Evolutionary conservation across 306 rosid species (phyloP).

Genomic region (Casuarina cunninghamiana): DNA sequence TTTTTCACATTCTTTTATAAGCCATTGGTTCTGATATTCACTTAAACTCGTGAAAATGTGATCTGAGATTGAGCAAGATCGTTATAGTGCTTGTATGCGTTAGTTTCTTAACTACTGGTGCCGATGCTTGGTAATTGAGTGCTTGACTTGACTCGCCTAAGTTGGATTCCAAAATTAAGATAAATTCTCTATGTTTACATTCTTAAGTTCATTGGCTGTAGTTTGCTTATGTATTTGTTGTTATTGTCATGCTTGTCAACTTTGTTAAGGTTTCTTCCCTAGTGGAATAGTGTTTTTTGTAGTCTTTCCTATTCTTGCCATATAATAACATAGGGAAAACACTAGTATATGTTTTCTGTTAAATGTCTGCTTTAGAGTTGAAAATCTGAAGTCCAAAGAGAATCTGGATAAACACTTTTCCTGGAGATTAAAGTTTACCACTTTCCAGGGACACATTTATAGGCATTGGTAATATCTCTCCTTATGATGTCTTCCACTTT

Average conservation of each 20-base stretch:
- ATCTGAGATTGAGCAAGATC: neutral
- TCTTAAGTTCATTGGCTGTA: neutral
- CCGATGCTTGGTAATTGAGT: neutral
- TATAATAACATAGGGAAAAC: neutral
- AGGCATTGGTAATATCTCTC: neutral
- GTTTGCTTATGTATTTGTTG: neutral
- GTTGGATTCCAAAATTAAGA: neutral
- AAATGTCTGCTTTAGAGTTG: neutral
- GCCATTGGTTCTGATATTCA: neutral
- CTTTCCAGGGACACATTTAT: neutral
- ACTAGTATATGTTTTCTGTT: neutral
- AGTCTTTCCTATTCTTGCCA: neutral
- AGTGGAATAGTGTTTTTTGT: neutral
- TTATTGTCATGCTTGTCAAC: neutral
- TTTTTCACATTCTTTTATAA: neutral
- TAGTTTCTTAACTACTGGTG: neutral
- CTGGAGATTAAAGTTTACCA: neutral
- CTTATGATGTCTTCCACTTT: neutral
- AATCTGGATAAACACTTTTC: neutral
- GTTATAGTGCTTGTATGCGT: neutral
- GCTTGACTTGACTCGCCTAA: neutral
- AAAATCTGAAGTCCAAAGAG: neutral
- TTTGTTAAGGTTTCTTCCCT: no score
- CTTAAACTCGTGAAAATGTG: constrained; percentile 2
- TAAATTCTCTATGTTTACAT: neutral